A percentile compares a stretch with the other conserved stretches of the same genome.
Evolutionary conservation across 2,329 filamentous ascomycete genomes (phyloP).

Genomic region (Rugonectria rugulosa): DNA sequence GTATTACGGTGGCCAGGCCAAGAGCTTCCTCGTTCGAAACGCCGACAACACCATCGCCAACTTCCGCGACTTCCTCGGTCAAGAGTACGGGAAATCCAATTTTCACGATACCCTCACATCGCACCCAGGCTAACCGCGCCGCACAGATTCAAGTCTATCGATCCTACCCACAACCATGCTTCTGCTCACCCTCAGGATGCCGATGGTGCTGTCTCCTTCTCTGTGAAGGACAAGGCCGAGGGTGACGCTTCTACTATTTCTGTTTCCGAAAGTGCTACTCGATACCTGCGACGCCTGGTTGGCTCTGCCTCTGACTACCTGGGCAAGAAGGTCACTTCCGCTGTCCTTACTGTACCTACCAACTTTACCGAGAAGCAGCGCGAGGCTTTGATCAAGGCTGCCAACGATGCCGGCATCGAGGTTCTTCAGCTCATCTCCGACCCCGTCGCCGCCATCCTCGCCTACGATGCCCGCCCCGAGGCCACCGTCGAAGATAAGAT

Average conservation of each 20-base stretch:
- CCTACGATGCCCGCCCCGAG: conserved; percentile 88
- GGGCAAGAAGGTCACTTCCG: conserved; percentile 92
- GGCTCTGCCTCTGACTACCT: conserved; percentile 89
- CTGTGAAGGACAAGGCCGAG: conserved; percentile 78
- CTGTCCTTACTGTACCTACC: conserved; percentile 92
- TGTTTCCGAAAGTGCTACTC: conserved; percentile 82
- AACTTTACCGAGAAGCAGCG: conserved; percentile 92
- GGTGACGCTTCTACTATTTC: conserved; percentile 72
- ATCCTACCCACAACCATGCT: conserved; percentile 92
- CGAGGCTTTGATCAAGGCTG: conserved; percentile 78
- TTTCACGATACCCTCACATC: not conserved
- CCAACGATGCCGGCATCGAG: conserved; percentile 83
- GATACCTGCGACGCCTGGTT: conserved; percentile 83
- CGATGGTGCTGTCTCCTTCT: conserved; percentile 78
- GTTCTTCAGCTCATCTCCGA: conserved; percentile 93
- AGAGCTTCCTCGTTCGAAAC: conserved; percentile 92
- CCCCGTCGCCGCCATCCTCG: conserved; percentile 85
- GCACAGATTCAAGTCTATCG: conserved; percentile 86
- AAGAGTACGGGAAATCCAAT: conserved; percentile 70
- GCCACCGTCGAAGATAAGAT: conserved; percentile 82
- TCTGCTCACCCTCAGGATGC: conserved; percentile 87
- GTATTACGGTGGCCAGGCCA: conserved; percentile 95
- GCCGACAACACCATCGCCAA: conserved; percentile 91
- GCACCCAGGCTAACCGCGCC: conserved; percentile 26
- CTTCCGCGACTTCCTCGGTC: conserved; percentile 94